Evolutionary conservation across 2,329 filamentous ascomycete species (phyloP), one percentile per base, ranked within the genome.

Genomic region (Geosmithia morbida): DNA sequence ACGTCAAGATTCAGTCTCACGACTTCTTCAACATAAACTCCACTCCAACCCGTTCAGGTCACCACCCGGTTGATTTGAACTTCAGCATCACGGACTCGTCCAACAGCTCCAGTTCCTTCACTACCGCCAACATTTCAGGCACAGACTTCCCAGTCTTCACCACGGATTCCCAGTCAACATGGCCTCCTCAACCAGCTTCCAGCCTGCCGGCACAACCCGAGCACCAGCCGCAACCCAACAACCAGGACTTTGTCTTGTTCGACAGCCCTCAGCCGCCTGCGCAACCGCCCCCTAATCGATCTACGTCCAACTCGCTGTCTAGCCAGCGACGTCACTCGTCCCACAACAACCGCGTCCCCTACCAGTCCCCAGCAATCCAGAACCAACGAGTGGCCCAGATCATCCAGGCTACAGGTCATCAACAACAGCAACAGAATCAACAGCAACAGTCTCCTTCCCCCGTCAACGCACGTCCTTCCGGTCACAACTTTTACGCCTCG

Each of bases 111-210:
- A 76, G 73, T 77, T 75, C 69, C 68, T 64, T 62, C 58, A 63
- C 61, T 59, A 72, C 72, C 71, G 67, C 68, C 67, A 79, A 69
- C 69, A 79, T 79, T 75, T 64, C 71, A 69, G 63, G 66, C 61
- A 76, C 72, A 78, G 81, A 82, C 77, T 77, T 74, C 57, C 61
- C 72, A 77, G 80, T 85, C 81, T 82, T 83, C 82, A 87, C 75
- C 75, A 88, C 84, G 84, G 83, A 84, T 85, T 77, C 79, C 66
- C 73, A 74, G 69, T 78, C 79, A 87, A 59, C 75, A 89, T 89
- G 85, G 85, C 83, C 75, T 80, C 77, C 82, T 75, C 80, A 79
- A 71, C 78, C 70, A 71, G 70, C 72, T 60, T 59, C 70, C 64
- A 75, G 69, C 73, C 74, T 71, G 75, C 76, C 76, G 78, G 78